Base-by-base conservation (phyloP, 202 grass and related monocot species). In the Schoenoplectus tabernaemontani region DNA sequence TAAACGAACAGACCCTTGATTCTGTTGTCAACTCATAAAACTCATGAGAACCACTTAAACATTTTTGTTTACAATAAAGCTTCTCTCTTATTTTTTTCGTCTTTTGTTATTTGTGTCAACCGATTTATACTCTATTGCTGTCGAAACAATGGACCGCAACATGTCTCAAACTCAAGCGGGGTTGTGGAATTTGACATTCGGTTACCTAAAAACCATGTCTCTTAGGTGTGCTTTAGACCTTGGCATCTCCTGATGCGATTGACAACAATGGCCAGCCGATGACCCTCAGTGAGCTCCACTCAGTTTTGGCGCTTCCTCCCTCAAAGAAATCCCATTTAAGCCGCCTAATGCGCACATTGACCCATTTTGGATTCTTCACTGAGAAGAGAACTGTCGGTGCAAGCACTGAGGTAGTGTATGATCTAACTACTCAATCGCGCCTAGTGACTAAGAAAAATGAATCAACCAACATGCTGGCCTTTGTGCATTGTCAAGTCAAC, bases 291-390 rank as follows among this genome's bases (percentile, higher is more conserved):
- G 9, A 88, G 13, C 86, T 93, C 0, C 53, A 43, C 77, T 33
- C 78, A 10, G 15, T 2, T 2, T 41, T 77, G 57, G 10, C 50
- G 0, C 60, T 93, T n/a, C 84, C 76, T 0, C n/a, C 58, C 0
- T 66, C 77, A 11, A 93, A 72, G 79, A 5, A 30, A 10, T 63
- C 83, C 19, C 61, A 36, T 26, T 68, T 93, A 36, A 58, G 46
- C 1, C 83, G 83, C 17, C 83, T 93, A 36, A 86, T 93, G 91
- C 91, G 91, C 59, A 47, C 78, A 51, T 83, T 93, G 59, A 41
- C 83, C 3, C 77, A 70, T n/a, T 66, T 80, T 2, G 59, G 78
- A 15, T 17, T 88, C 34, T 93, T 93, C 51, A 53, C 17, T 3
- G 16, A 83, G 9, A 38, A 41, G 2, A 1, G 23, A n/a, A n/a